Evolutionary conservation across 2,329 filamentous ascomycete species (phyloP).

Genomic region (Penicillium sp.): DNA sequence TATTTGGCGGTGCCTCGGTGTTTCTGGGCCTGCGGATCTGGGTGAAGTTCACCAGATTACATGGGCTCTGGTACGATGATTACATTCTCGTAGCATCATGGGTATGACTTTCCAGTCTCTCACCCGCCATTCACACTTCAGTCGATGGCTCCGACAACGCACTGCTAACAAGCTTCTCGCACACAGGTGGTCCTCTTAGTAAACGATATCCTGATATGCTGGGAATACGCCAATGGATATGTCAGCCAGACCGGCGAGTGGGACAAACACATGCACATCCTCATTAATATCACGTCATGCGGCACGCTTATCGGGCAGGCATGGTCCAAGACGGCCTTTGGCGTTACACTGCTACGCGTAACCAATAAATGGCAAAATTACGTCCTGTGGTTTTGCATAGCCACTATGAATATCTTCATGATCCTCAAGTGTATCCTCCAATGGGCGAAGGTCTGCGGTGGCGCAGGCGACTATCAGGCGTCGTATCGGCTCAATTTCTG

Average conservation of each 20-base stretch:
- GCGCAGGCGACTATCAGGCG: not conserved
- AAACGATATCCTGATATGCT: not conserved
- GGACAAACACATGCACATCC: not conserved
- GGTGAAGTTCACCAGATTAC: not conserved
- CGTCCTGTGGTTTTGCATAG: not conserved
- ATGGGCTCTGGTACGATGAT: not conserved
- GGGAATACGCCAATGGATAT: not conserved
- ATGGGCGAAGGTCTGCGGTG: not conserved
- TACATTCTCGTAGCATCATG: not conserved
- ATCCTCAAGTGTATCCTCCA: not conserved
- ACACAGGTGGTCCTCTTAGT: not conserved
- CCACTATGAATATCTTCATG: not conserved
- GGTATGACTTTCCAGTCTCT: not conserved
- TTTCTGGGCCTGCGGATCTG: not conserved
- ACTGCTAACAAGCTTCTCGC: not conserved
- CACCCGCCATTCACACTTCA: not conserved
- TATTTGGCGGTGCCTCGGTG: not conserved
- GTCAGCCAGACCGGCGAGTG: slow-evolving; percentile 1
- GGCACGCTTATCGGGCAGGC: not conserved
- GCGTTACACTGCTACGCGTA: not conserved
- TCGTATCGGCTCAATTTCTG: not conserved
- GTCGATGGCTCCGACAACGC: slow-evolving; percentile 1
- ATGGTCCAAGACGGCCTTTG: slow-evolving; percentile 1
- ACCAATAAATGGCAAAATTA: not conserved
- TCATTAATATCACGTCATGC: not conserved